These are phyloP conservation scores for Boletus sp. DNA, from an alignment of 1,284 basidiomycete genomes.

Conservation along the genomic window DNA sequence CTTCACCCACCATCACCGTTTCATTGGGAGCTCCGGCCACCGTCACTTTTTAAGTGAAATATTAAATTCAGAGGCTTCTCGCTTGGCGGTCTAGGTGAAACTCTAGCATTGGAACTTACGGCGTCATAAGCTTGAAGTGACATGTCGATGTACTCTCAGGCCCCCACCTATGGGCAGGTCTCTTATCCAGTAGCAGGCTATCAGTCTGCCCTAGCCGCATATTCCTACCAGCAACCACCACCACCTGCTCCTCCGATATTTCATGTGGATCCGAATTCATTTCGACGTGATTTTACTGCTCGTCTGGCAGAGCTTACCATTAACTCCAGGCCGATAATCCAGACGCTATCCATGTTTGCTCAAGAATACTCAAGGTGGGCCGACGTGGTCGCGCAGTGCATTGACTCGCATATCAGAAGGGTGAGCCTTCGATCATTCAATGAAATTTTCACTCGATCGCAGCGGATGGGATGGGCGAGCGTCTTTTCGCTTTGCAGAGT, in stretches of 20 bases:
- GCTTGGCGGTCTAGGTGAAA: conserved; percentile 39
- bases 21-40: conserved; percentile 39
- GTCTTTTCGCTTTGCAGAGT: conserved; percentile 30
- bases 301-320: conserved; percentile 87
- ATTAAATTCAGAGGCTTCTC: conserved; percentile 42
- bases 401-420: conserved; percentile 87
- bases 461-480: conserved; percentile 36
- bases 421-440: conserved; percentile 60
- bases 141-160: conserved; percentile 57
- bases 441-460: conserved; percentile 27
- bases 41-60: conserved; percentile 44
- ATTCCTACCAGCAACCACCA: conserved; percentile 51
- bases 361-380: conserved; percentile 84
- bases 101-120: conserved; percentile 35
- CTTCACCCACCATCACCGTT: conserved; percentile 56
- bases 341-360: conserved; percentile 92
- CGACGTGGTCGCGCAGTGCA: conserved; percentile 83
- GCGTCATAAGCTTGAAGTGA: conserved; percentile 40
- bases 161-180: conserved; percentile 45
- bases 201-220: conserved; percentile 49
- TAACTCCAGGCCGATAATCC: conserved; percentile 97
- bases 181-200: conserved; percentile 43
- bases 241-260: conserved; percentile 53
- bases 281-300: conserved; percentile 79
- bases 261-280: conserved; percentile 71